Base-by-base conservation (phyloP, 78 protist genomes). In the Dictyostelium brefeldianum region DNA sequence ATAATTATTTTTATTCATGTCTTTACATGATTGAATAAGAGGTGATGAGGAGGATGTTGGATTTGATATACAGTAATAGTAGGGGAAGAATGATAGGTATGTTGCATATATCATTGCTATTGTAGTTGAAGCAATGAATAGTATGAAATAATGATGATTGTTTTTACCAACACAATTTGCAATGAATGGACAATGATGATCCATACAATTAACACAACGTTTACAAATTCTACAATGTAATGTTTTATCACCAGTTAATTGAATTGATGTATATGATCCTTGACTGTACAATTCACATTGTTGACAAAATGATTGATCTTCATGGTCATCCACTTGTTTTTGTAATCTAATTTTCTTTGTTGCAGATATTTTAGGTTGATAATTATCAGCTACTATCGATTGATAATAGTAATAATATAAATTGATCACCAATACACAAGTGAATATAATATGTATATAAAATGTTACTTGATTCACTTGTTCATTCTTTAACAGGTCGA, bases 121-220 rank as follows among this genome's bases (percentile, higher is more conserved):
- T 18, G 17, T 15, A 8, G 80, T 46, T 41, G 46, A 85, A 2
- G 15, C 5, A 5, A 85, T 51, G 20, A 85, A 85, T n/a, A 51
- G 1, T 11, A 57, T n/a, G 46, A 85, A 85, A 25, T 85, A 59
- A n/a, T 46, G 59, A 25, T 75, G 83, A 51, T 85, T 85, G 12
- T 53, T 41, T 2, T 6, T 43, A 43, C 92, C 83, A 11, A 85
- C 81, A 75, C 92, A 85, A 25, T 73, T 85, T 8, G 48, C 9
- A 27, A 78, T 50, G 27, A 74, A 85, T 14, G 92, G 92, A 48
- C 92, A 85, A 48, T 85, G 92, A 59, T 85, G 92, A 62, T 85
- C 92, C 83, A 85, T 85, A 2, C 22, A n/a, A 47, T 75, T 54
- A 25, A 29, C 17, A 41, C 92, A 85, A 56, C 92, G 41, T 29